phyloP scores from a whole-genome alignment of 1,284 basidiomycete genomes.

The Ustilago sp. region DNA sequence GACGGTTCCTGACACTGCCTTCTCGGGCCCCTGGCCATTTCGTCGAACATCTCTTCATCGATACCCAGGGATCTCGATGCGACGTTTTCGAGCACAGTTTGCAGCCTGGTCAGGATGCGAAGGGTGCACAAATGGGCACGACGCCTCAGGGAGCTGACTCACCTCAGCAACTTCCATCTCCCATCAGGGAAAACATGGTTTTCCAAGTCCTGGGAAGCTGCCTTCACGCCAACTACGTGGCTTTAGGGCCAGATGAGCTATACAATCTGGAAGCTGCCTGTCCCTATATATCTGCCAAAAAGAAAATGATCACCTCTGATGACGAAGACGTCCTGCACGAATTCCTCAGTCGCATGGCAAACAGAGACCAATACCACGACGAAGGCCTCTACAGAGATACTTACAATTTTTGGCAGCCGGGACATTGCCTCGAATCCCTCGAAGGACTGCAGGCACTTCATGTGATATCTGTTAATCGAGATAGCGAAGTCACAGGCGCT shows the following conservation, averaged over 20 bases:
- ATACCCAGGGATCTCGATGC: constrained; percentile 12
- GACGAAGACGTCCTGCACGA: background rate
- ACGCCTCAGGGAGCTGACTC: no score
- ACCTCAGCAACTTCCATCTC: background rate
- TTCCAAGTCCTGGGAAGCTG: constrained; percentile 5
- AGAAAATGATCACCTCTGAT: constrained; percentile 24
- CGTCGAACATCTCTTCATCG: constrained; percentile 48
- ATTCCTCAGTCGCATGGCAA: background rate
- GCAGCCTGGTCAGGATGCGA: no score
- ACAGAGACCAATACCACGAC: no score
- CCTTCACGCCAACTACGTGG: constrained; percentile 32
- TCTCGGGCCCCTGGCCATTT: constrained; percentile 15
- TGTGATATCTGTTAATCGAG: constrained; percentile 20
- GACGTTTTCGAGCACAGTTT: no score
- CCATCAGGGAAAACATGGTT: no score
- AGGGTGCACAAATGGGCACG: background rate
- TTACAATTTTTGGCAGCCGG: no score
- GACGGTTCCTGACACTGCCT: constrained; percentile 3
- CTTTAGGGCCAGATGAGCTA: constrained; percentile 10
- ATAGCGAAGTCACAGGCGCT: constrained; percentile 39
- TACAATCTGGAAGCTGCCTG: background rate
- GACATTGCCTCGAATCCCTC: no score
- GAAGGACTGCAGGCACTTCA: constrained; percentile 7
- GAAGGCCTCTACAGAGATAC: no score
- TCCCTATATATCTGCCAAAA: background rate